These are phyloP conservation scores for Aspergillus sclerotialis DNA, from an alignment of 2,329 filamentous ascomycete genomes.

Conservation along the genomic window DNA sequence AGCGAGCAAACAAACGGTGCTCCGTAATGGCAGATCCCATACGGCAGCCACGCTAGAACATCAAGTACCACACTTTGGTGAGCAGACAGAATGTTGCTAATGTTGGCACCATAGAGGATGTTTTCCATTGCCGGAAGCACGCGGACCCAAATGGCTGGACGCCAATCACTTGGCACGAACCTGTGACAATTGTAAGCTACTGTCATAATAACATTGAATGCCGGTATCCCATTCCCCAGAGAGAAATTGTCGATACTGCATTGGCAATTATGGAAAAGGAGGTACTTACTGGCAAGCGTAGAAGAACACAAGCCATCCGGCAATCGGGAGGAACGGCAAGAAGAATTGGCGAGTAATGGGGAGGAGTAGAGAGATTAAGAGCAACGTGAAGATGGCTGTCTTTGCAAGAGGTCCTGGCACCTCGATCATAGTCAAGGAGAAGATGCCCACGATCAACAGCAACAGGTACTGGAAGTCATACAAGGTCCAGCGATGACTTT, in stretches of 20 bases:
- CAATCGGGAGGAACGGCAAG: constrained; percentile 75
- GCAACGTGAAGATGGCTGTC: constrained; percentile 60
- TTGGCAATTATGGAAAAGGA: not conserved
- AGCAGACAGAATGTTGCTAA: constrained; percentile 90
- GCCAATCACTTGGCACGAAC: constrained; percentile 81
- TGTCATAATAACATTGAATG: not conserved
- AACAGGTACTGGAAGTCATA: constrained; percentile 82
- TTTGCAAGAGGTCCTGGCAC: constrained; percentile 71
- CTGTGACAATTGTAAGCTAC: constrained; percentile 41
- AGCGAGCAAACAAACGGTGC: constrained; percentile 72
- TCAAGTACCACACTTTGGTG: constrained; percentile 80
- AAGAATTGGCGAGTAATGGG: constrained; percentile 88
- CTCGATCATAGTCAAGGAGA: constrained; percentile 76
- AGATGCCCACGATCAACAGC: constrained; percentile 66
- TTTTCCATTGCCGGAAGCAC: constrained; percentile 92
- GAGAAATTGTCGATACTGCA: too few relatives aligned
- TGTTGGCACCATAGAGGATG: constrained; percentile 89
- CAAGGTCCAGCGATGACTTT: constrained; percentile 69
- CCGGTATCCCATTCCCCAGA: too few relatives aligned
- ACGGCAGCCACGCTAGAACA: constrained; percentile 86
- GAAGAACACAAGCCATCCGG: constrained; percentile 84
- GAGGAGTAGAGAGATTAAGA: constrained; percentile 66
- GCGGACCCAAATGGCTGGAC: constrained; percentile 91
- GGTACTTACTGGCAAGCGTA: constrained; percentile 79
- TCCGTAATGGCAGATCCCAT: constrained; percentile 84